Evolutionary conservation across 768 basidiomycete species (phyloP), one percentile per base, ranked within the genome.

Genomic region (Vishniacozyma victoriae): DNA sequence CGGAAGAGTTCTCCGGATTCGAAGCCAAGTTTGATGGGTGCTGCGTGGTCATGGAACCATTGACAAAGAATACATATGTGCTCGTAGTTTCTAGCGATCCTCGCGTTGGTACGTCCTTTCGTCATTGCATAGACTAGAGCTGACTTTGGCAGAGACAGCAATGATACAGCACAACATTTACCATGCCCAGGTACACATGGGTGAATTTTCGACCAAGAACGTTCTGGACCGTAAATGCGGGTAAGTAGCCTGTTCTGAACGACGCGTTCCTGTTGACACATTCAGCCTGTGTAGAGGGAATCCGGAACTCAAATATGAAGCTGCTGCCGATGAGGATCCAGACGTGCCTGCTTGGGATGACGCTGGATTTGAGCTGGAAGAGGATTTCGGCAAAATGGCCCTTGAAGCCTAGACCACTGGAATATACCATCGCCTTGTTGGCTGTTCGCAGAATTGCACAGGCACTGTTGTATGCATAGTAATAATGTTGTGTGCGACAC

Each of bases 31-130:
- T 70, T 35, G 61, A 69, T 27, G 57, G 63, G 5, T 67, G 67
- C 29, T 58, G 58, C 1, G 54, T 70, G 27, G 54, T 69, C 46
- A 78, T 97, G 19, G 91, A 95, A 59, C 85, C 88, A 60, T 80
- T 96, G 77, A 95, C 93, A 20, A 78, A 79, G 61, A 95, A 95
- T 70, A 93, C 92, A 1, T 97, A 90, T 61, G 83, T 96, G 41
- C 76, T 97, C 64, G 79, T 95, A 45, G 80, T 97, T 33, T 84
- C 87, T 9, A 86, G 90, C 56, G 83, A 93, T 66, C 87, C 88
- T 0, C 82, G 84, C 72, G 84, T 91, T 67, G 88, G 89, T 89
- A 54, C 54, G 78, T 70, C 14, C 15, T 25, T 15, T 43, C 20
- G 11, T 35, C 35, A 22, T 22, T n/a, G n/a, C n/a, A n/a, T n/a